phyloP scores from a whole-genome alignment of 2,329 filamentous ascomycete species.

The Lachnellula occidentalis region DNA sequence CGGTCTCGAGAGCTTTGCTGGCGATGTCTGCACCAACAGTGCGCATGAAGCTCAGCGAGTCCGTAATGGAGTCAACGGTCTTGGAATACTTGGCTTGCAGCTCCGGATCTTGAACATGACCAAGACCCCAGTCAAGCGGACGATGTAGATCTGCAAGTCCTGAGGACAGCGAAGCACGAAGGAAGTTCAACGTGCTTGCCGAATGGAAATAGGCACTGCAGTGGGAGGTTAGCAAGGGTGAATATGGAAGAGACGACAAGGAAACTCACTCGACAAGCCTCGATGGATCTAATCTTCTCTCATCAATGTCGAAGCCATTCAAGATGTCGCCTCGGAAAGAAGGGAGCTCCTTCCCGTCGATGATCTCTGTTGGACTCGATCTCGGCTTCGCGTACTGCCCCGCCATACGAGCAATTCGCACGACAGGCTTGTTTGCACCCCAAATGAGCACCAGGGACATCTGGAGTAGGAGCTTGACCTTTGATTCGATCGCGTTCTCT shows the following conservation, averaged over 20 bases:
- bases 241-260: background rate
- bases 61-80: conserved; percentile 81
- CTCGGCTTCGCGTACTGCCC: conserved; percentile 96
- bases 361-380: conserved; percentile 77
- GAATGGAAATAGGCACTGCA: conserved; percentile 87
- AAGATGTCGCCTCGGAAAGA: conserved; percentile 95
- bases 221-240: background rate
- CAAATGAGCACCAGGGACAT: conserved; percentile 96
- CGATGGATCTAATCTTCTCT: conserved; percentile 74
- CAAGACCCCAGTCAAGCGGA: conserved; percentile 90
- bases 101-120: conserved; percentile 78
- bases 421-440: conserved; percentile 74
- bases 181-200: conserved; percentile 88
- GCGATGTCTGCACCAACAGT: conserved; percentile 87
- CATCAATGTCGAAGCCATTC: conserved; percentile 76
- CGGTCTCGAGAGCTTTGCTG: conserved; percentile 71
- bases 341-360: conserved; percentile 75
- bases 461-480: conserved; percentile 93
- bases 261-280: conserved; percentile 63
- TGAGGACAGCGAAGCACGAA: conserved; percentile 74
- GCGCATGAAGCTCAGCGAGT: conserved; percentile 89
- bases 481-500: conserved; percentile 82
- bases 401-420: conserved; percentile 92
- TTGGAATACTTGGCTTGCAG: conserved; percentile 81
- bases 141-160: conserved; percentile 92